These are phyloP conservation scores for Lantana camara DNA, from an alignment of 257 asterid genomes.

Conservation along the genomic window DNA sequence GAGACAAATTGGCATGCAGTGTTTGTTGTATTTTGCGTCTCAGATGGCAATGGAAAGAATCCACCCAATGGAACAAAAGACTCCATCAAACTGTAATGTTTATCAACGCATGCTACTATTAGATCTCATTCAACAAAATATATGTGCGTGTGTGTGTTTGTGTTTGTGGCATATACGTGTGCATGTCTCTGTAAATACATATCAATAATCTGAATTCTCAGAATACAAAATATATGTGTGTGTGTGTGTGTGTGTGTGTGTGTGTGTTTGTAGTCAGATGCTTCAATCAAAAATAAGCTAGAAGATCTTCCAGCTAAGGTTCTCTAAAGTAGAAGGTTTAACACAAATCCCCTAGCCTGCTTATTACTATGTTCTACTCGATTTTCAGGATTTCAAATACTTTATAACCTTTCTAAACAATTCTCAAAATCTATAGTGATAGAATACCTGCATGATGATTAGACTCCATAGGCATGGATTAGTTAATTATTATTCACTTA, in stretches of 20 bases:
- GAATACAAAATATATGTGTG: too few relatives aligned
- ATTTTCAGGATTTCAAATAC: neutral
- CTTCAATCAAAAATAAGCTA: too few relatives aligned
- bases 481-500: too few relatives aligned
- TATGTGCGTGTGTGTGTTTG: too few relatives aligned
- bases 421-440: neutral
- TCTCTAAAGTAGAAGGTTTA: too few relatives aligned
- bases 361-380: too few relatives aligned
- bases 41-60: constrained; percentile 74
- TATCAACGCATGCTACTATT: constrained; percentile 19
- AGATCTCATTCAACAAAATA: constrained; percentile 5
- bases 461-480: neutral
- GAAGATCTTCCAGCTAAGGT: too few relatives aligned
- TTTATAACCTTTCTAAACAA: neutral
- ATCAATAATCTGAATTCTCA: neutral
- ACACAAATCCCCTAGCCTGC: too few relatives aligned
- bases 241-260: too few relatives aligned
- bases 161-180: too few relatives aligned
- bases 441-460: neutral
- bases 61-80: constrained; percentile 98
- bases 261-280: too few relatives aligned
- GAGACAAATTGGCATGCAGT: constrained; percentile 34
- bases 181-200: too few relatives aligned
- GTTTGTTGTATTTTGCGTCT: constrained; percentile 46
- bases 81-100: constrained; percentile 84